Evolutionary conservation across 768 basidiomycete species (phyloP).

Genomic region (Tylopilus cervinicoccineus): DNA sequence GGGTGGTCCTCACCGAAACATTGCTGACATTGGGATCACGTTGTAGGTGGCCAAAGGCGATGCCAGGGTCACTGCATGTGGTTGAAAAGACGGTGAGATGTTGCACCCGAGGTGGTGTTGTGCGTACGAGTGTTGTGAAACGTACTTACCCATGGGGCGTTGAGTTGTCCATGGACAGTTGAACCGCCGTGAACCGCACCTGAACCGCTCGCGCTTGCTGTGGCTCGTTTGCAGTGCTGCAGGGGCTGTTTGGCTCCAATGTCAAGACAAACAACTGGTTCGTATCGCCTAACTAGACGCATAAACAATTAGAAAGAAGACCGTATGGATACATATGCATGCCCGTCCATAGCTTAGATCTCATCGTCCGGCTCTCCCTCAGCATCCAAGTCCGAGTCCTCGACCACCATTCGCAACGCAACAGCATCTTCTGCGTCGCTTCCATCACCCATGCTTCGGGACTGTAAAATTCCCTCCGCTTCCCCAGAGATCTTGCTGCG

Average conservation of each 20-base stretch:
- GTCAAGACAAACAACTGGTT: constrained; percentile 27
- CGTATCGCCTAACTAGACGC: constrained; percentile 18
- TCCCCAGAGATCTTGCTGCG: constrained; percentile 26
- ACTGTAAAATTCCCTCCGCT: constrained; percentile 10
- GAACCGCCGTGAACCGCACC: constrained; percentile 36
- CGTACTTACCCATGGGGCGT: constrained; percentile 33
- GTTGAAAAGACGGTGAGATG: constrained; percentile 12
- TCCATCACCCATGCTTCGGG: neutral
- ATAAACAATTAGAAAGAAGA: constrained; percentile 23
- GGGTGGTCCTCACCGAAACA: constrained; percentile 49
- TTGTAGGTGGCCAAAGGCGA: constrained; percentile 60
- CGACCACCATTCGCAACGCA: constrained; percentile 6
- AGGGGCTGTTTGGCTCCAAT: constrained; percentile 10
- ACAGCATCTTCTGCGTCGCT: constrained; percentile 4
- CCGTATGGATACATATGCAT: constrained; percentile 18
- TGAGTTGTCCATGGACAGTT: constrained; percentile 30
- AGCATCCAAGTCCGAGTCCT: constrained; percentile 37
- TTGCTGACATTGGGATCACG: constrained; percentile 54
- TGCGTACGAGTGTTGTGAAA: constrained; percentile 7
- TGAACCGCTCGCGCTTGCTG: constrained; percentile 33
- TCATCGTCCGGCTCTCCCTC: constrained; percentile 45
- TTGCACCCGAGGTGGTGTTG: constrained; percentile 3
- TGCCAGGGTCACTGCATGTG: constrained; percentile 49
- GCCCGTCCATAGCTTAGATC: constrained; percentile 38
- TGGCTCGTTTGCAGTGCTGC: constrained; percentile 31